Conservation (phyloP, 2,329 filamentous ascomycete genomes). For the Fusarium buxicola region DNA sequence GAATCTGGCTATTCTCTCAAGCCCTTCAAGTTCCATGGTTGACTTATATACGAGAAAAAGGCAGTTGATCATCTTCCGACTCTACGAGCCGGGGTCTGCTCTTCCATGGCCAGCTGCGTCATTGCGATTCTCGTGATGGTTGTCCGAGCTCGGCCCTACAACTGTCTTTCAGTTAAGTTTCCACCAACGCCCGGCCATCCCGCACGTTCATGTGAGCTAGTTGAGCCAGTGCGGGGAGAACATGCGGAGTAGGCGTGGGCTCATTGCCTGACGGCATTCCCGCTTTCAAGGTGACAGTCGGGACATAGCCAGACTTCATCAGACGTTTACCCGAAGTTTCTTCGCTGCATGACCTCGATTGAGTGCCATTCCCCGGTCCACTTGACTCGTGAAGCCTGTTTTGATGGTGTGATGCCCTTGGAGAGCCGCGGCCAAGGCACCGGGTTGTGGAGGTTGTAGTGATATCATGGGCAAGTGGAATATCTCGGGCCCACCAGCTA, state of each 20-base stretch:
- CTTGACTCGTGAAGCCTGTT: conserved; percentile 13
- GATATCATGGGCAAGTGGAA: too few species aligned
- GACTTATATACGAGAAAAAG: conserved; percentile 31
- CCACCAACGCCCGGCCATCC: neutral
- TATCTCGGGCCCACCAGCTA: too few species aligned
- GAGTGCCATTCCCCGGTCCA: neutral
- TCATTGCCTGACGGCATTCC: conserved; percentile 35
- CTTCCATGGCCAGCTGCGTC: conserved; percentile 24
- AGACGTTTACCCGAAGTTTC: neutral
- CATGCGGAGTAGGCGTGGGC: conserved; percentile 21
- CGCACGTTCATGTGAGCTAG: conserved; percentile 7
- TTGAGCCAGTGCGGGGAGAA: conserved; percentile 11
- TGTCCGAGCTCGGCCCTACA: conserved; percentile 10
- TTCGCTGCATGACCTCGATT: conserved; percentile 2
- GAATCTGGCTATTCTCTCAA: conserved; percentile 18
- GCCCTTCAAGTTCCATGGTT: neutral
- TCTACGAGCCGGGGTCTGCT: conserved; percentile 2
- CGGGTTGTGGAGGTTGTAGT: conserved; percentile 21
- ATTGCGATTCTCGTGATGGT: conserved; percentile 27
- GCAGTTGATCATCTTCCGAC: neutral
- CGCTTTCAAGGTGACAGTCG: conserved; percentile 12
- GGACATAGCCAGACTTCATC: conserved; percentile 17
- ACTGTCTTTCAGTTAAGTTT: conserved; percentile 3
- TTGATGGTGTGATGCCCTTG: conserved; percentile 22
- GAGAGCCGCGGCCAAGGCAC: neutral